Base-by-base conservation (phyloP, 306 rosid species). In the Fragaria nilgerrensis region DNA sequence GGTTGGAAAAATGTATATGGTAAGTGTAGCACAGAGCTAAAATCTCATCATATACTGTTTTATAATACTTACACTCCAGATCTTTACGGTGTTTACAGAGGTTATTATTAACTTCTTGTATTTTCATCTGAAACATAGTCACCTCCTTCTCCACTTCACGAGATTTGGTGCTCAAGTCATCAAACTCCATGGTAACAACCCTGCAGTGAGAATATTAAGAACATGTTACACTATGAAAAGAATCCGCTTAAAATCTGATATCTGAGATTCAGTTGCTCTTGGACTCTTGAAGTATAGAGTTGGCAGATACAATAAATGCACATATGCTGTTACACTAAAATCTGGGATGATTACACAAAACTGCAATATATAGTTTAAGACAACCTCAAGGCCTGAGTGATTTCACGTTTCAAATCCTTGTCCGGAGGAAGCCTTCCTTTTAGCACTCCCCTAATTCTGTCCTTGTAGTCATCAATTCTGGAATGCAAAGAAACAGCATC, bases 351-450 rank as follows among this genome's bases (percentile, higher is more conserved):
- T 23, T 15, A 23, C 41, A 23, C 12, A 48, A 27, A 16, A 27
- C 58, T 43, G 48, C 36, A 17, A 15, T 16, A 19, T 34, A 58
- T 23, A 74, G 75, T 44, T 61, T 22, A 36, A 50, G 82, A 86
- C 61, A 83, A 94, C 98, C 97, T 90, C 85, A 82, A 41, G 61
- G 88, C 93, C 69, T 84, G 90, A 56, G 85, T 77, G 70, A 95
- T 82, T 87, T 95, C 98, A 79, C 74, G 89, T 83, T 88, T 92
- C 88, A 95, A 73, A 76, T 95, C 98, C 85, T 92, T 92, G 76
- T 92, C 98, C 13, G 76, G 76, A 84, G 98, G 98, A 74, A 95
- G 79, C 85, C 97, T 90, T 74, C 97, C 98, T 77, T 89, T 92
- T 58, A 95, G 88, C 72, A 86, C 96, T 77, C 85, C 92, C 85